phyloP scores from a whole-genome alignment of 2,329 filamentous ascomycete species.

The Didymella lethalis region DNA sequence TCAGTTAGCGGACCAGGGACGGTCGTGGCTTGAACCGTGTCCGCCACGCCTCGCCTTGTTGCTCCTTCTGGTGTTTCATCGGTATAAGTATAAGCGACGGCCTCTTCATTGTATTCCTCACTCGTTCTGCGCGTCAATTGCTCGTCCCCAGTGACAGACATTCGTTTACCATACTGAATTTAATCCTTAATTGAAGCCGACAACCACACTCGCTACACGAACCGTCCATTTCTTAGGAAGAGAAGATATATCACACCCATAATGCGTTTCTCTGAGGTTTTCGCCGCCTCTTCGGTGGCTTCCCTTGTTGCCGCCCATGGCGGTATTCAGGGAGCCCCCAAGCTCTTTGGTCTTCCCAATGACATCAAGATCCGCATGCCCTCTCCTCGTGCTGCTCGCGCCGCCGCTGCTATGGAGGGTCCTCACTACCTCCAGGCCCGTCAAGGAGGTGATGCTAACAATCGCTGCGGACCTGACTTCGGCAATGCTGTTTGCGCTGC shows the following conservation, averaged over 20 bases:
- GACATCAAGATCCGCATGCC: constrained; percentile 45
- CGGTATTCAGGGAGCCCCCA: constrained; percentile 40
- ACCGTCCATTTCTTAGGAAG: constrained; percentile 7
- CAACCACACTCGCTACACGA: constrained; percentile 29
- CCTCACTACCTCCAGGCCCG: constrained; percentile 37
- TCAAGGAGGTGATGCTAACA: constrained; percentile 40
- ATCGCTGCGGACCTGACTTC: constrained; percentile 40
- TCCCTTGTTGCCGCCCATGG: constrained; percentile 46
- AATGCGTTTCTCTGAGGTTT: constrained; percentile 46
- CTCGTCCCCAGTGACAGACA: constrained; percentile 36
- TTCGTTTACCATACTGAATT: constrained; percentile 32
- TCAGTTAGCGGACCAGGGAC: constrained; percentile 19
- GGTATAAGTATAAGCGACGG: constrained; percentile 33
- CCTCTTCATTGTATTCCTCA: constrained; percentile 21
- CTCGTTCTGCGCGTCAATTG: constrained; percentile 37
- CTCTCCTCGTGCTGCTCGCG: constrained; percentile 31
- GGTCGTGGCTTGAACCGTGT: constrained; percentile 26
- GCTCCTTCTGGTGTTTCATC: constrained; percentile 18
- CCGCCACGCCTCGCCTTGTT: constrained; percentile 29
- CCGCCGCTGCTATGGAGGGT: constrained; percentile 22
- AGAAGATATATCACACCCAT: constrained; percentile 15
- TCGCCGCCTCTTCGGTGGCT: constrained; percentile 38
- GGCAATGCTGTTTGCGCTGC: constrained; percentile 38
- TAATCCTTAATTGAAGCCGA: constrained; percentile 29
- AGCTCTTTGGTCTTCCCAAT: constrained; percentile 45